A percentile compares a stretch with the other conserved stretches of the same genome.
phyloP scores from a whole-genome alignment of 441 rosid species.

The Bruguiera hainesii region DNA sequence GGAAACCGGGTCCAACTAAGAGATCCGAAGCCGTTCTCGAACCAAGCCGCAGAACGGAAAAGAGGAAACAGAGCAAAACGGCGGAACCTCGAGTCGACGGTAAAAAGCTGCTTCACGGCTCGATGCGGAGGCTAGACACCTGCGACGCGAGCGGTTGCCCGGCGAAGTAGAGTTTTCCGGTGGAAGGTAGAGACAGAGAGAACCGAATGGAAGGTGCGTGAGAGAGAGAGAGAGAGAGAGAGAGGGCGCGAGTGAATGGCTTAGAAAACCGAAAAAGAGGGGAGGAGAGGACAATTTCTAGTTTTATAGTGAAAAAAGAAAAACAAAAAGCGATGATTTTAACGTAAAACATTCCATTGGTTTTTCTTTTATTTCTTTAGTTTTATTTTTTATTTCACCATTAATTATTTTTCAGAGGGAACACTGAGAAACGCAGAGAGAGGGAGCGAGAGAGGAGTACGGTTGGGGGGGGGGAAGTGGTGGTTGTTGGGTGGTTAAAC shows the following conservation, averaged over 20 bases:
- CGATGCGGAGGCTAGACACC: conserved; percentile 10
- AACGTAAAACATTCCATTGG: background rate
- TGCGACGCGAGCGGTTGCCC: conserved; percentile 17
- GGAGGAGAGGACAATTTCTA: conserved; percentile 46
- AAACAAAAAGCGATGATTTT: conserved; percentile 32
- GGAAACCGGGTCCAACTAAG: conserved; percentile 39
- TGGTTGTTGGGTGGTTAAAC: conserved; percentile 97
- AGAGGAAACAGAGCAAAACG: conserved; percentile 11
- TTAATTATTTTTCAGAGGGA: conserved; percentile 8
- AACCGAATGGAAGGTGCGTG: background rate
- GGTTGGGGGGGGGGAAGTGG: conserved; percentile 48
- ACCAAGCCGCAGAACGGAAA: conserved; percentile 10
- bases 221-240: conserved; percentile 22
- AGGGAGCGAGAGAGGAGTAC: conserved; percentile 26
- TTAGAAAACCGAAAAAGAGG: conserved; percentile 59
- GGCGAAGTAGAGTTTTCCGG: conserved; percentile 40
- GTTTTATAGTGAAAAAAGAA: conserved; percentile 50
- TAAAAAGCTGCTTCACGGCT: conserved; percentile 25
- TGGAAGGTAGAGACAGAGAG: conserved; percentile 33
- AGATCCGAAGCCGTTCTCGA: conserved; percentile 55
- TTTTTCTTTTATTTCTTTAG: no score
- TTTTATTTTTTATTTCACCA: background rate
- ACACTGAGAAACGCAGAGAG: background rate
- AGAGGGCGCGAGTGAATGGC: conserved; percentile 34
- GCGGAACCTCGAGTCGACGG: conserved; percentile 3